Base-by-base conservation (phyloP, 2,329 filamentous ascomycete genomes). In the Lecanicillium sp. region DNA sequence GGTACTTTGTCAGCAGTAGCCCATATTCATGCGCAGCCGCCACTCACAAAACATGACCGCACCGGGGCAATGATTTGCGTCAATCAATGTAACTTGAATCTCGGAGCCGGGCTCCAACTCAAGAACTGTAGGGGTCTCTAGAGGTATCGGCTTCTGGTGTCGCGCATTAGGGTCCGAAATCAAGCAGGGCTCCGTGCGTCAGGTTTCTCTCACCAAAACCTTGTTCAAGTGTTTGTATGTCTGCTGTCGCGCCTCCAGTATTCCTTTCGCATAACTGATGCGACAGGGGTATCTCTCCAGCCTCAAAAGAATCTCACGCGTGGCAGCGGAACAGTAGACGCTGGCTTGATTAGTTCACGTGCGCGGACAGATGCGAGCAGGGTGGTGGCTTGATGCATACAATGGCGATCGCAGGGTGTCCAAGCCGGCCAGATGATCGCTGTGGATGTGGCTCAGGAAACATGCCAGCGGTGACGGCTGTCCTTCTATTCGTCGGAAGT, bases 401-500 rank as follows among this genome's bases (percentile, higher is more conserved):
- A 95, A 95, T 0, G 88, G 86, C 23, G 86, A 81, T 38, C 81
- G 78, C 46, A 90, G 74, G 11, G 75, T 79, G 56, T 95, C 89
- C 2, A 96, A 74, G 0, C 91, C 90, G 29, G 77, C 76, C 1
- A 96, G 76, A 65, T 96, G 91, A 58, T 96, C 90, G 54, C 86
- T 94, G 62, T 96, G 91, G 2, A 94, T 82, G 75, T 97, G 91
- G 64, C 87, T 94, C 21, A 97, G 73, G 61, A 97, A 95, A 63
- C 86, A 93, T 14, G 87, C 90, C 48, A 93, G 67, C 0, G 89
- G 86, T 4, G 85, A 76, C 14, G 67, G 74, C 14, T 66, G 66
- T 5, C 70, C 70, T 4, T 71, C 67, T 39, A 74, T 72, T 14
- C 67, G 69, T 20, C 87, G 79, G 58, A 96, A 96, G 68, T 83